Conservation (phyloP, 2,329 filamentous ascomycete genomes). For the Lachnellula hyalina region DNA sequence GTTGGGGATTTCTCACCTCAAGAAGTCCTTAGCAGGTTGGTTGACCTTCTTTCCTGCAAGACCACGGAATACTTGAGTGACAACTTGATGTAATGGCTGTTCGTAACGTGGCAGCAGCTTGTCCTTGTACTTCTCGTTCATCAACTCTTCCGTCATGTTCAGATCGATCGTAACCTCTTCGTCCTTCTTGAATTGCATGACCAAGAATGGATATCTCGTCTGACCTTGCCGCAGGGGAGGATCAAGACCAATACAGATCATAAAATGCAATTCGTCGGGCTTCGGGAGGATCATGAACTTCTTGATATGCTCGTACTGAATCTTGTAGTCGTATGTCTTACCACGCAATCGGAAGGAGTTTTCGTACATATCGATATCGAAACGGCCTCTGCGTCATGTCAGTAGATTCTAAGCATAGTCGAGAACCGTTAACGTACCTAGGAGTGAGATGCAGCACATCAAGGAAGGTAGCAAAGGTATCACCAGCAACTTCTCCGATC, state of each 20-base stretch:
- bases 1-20: constrained; percentile 49
- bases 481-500: constrained; percentile 97
- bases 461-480: constrained; percentile 95
- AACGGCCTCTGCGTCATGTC: constrained; percentile 69
- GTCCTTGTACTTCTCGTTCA: constrained; percentile 82
- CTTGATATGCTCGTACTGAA: constrained; percentile 95
- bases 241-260: constrained; percentile 91
- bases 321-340: constrained; percentile 99
- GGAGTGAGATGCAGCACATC: constrained; percentile 96
- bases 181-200: constrained; percentile 98
- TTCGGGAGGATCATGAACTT: constrained; percentile 99
- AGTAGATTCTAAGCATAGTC: constrained; percentile 14
- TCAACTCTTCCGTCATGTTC: constrained; percentile 87
- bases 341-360: constrained; percentile 92
- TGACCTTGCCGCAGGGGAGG: constrained; percentile 94
- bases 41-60: constrained; percentile 93
- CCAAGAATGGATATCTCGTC: constrained; percentile 94
- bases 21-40: constrained; percentile 88
- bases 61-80: constrained; percentile 92
- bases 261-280: constrained; percentile 93
- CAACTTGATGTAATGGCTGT: constrained; percentile 85
- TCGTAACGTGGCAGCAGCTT: constrained; percentile 88
- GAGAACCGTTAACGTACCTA: constrained; percentile 48
- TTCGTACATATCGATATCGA: constrained; percentile 99
- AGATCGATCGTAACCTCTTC: constrained; percentile 95